Base-by-base conservation (phyloP, 768 basidiomycete genomes). In the Collybia nuda region DNA sequence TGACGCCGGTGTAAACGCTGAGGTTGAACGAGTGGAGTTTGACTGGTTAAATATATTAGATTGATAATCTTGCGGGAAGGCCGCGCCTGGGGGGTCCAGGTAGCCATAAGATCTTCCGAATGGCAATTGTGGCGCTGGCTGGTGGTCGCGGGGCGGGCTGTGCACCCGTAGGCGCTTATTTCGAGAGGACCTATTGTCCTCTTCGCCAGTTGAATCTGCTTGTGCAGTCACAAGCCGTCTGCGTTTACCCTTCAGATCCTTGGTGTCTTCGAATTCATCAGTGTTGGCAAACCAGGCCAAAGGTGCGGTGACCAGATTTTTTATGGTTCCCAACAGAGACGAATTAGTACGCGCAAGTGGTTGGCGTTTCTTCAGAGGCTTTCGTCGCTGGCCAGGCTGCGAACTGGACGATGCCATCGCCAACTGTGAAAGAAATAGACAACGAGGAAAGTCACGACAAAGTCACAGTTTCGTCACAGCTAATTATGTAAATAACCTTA, bases 221-320 rank as follows among this genome's bases (percentile, higher is more conserved):
- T 66, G 64, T 22, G 57, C 54, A 21, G 61, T 65, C 44, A 62
- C 66, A 38, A 73, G 58, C 24, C 82, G 71, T 59, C 82, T 73
- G 55, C 84, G 79, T 63, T 85, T 85, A 55, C 81, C 81, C 36
- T 68, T 73, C 51, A 70, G 62, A 61, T 77, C 76, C 56, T 72
- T 74, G 40, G 74, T 69, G 53, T 73, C 73, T 54, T 76, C 75
- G 49, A 69, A 70, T 55, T 79, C 78, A 61, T 79, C 79, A 53
- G 74, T 72, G 53, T 72, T 64, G 56, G 72, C 66, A 56, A 78
- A 75, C 68, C 86, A 82, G 68, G 78, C 73, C 56, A 86, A 72
- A 40, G 85, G 82, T 17, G 82, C 81, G 26, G 83, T 78, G 54
- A 87, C 84, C 62, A 86, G 69, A 68, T 74, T 80, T 74, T 79